phyloP scores from a whole-genome alignment of 768 basidiomycete species.

The Hypsizygus marmoreus region DNA sequence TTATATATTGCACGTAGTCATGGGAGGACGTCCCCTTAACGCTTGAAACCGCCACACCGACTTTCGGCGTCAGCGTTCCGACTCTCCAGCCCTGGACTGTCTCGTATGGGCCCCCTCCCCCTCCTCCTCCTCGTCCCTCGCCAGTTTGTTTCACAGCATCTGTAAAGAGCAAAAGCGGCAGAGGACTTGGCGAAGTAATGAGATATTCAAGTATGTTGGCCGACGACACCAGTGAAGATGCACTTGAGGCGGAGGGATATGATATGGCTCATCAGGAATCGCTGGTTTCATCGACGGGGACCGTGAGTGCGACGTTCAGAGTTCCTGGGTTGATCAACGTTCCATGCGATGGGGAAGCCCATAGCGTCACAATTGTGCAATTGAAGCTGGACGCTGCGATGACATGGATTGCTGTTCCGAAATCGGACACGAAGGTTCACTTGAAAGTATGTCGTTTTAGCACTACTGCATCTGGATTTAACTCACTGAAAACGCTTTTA shows the following conservation, averaged over 20 bases:
- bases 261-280: background rate
- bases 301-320: constrained; percentile 28
- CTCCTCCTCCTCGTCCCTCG: background rate
- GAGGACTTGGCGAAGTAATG: no score
- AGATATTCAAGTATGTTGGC: no score
- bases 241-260: background rate
- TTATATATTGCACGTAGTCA: constrained; percentile 20
- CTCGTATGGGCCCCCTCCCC: background rate
- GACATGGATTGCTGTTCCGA: constrained; percentile 31
- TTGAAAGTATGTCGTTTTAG: constrained; percentile 23
- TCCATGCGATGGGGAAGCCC: constrained; percentile 25
- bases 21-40: constrained; percentile 41
- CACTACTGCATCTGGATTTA: background rate
- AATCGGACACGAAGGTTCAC: constrained; percentile 24
- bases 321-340: constrained; percentile 26
- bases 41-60: constrained; percentile 41
- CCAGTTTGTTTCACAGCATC: no score
- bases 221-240: no score
- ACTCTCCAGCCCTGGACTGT: constrained; percentile 31
- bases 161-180: no score
- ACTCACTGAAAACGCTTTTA: constrained; percentile 3
- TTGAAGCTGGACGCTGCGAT: constrained; percentile 21
- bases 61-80: constrained; percentile 36
- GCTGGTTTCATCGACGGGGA: constrained; percentile 15
- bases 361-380: constrained; percentile 30